Evolutionary conservation across 2,329 filamentous ascomycete species (phyloP).

Genomic region (Elsinoe arachidis): DNA sequence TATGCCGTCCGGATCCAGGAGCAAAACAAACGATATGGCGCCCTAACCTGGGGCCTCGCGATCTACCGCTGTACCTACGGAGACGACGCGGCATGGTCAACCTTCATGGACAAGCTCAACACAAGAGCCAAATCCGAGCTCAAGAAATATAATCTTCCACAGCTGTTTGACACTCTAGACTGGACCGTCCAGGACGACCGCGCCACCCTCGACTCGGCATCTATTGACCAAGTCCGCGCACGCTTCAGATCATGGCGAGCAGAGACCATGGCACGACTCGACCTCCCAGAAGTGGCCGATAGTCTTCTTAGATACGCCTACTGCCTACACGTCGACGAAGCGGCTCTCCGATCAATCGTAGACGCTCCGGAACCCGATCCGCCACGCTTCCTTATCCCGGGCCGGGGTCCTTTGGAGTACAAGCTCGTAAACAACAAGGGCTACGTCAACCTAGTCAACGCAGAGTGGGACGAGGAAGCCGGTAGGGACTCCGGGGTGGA

Average conservation of each 20-base stretch:
- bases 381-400: not conserved
- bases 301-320: not conserved
- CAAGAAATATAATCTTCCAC: not conserved
- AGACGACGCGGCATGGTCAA: slow-evolving; percentile 16
- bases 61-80: slow-evolving; percentile 19
- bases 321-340: not conserved
- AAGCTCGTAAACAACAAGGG: not conserved
- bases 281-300: not conserved
- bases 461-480: not conserved
- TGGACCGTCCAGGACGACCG: not conserved
- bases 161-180: not conserved
- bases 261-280: not conserved
- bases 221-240: not conserved
- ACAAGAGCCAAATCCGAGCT: not conserved
- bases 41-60: slow-evolving; percentile 17
- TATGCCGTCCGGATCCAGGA: no score
- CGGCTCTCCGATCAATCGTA: not conserved
- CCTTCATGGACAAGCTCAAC: slow-evolving; percentile 12
- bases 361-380: not conserved
- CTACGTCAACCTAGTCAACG: not conserved
- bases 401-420: no score
- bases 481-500: no score
- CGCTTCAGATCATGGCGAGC: not conserved
- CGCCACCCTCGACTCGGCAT: not conserved
- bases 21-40: no score